These are phyloP conservation scores for Helotiales sp. DNA, from an alignment of 2,329 filamentous ascomycete genomes.

Conservation along the genomic window DNA sequence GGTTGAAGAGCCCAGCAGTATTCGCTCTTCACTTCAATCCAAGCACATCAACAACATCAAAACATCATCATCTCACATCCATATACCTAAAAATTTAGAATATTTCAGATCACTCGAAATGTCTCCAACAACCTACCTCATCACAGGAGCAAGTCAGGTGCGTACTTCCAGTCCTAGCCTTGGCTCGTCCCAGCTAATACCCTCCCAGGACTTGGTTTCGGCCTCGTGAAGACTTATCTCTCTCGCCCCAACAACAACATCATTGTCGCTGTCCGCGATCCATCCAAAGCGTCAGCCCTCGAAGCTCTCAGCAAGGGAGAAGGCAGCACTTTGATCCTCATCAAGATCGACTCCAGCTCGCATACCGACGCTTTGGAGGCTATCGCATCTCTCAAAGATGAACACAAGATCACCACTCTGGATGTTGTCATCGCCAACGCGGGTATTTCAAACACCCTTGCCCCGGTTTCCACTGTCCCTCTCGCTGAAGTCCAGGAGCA, in stretches of 20 bases:
- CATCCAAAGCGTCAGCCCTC: conserved; percentile 34
- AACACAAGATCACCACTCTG: conserved; percentile 41
- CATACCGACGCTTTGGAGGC: conserved; percentile 37
- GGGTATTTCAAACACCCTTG: conserved; percentile 40
- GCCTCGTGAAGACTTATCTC: conserved; percentile 13
- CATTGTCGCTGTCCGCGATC: conserved; percentile 12
- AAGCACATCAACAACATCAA: neutral
- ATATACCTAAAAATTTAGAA: no score
- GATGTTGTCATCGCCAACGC: conserved; percentile 56
- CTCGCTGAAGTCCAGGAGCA: conserved; percentile 40
- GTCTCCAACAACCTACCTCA: conserved; percentile 22
- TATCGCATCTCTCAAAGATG: conserved; percentile 32
- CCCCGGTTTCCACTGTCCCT: conserved; percentile 35
- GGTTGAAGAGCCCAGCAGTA: neutral
- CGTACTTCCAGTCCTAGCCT: conserved; percentile 13
- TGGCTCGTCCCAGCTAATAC: conserved; percentile 1
- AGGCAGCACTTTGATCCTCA: conserved; percentile 40
- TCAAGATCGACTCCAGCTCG: conserved; percentile 43
- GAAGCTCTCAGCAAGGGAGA: conserved; percentile 37
- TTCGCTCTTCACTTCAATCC: neutral
- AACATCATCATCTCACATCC: no score
- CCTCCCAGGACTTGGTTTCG: conserved; percentile 13
- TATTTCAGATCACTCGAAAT: neutral
- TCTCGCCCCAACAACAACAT: conserved; percentile 12
- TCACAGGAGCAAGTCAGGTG: conserved; percentile 33